These are phyloP conservation scores for Lactifluus hygrophoroides DNA, from an alignment of 768 basidiomycete genomes.

Conservation along the genomic window DNA sequence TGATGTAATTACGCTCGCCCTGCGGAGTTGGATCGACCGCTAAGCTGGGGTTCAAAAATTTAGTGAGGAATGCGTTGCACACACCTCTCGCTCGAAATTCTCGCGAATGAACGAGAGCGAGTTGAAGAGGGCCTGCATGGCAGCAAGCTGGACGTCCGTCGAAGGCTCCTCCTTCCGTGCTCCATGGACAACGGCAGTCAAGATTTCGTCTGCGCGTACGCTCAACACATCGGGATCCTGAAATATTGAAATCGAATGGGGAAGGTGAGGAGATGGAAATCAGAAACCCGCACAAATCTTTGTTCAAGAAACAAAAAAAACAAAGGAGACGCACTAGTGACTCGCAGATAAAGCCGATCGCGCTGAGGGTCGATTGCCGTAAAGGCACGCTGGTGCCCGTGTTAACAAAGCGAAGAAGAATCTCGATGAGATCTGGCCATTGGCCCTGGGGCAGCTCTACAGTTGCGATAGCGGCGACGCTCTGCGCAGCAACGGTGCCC, in stretches of 20 bases:
- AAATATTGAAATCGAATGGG: constrained; percentile 17
- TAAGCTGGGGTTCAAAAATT: background rate
- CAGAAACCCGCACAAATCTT: background rate
- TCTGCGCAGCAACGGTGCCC: constrained; percentile 84
- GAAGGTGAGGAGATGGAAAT: background rate
- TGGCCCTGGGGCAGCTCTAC: constrained; percentile 84
- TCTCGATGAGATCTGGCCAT: constrained; percentile 87
- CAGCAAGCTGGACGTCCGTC: constrained; percentile 83
- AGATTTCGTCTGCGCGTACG: constrained; percentile 88
- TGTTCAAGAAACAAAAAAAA: background rate
- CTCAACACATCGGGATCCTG: constrained; percentile 92
- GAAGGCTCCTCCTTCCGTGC: constrained; percentile 94
- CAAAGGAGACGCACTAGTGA: constrained; percentile 61
- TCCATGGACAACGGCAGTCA: constrained; percentile 97
- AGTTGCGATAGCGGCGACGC: constrained; percentile 88
- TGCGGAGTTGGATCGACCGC: constrained; percentile 27
- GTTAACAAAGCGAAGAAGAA: constrained; percentile 81
- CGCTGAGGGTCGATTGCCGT: constrained; percentile 81
- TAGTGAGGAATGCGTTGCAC: constrained; percentile 25
- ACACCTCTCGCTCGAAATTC: constrained; percentile 94
- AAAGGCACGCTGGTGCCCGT: constrained; percentile 61
- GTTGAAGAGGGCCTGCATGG: constrained; percentile 87
- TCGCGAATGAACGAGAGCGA: constrained; percentile 96
- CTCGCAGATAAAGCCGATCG: constrained; percentile 98
- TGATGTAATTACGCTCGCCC: constrained; percentile 99